phyloP scores from a whole-genome alignment of 2,329 filamentous ascomycete genomes.

The Alternaria sp. region DNA sequence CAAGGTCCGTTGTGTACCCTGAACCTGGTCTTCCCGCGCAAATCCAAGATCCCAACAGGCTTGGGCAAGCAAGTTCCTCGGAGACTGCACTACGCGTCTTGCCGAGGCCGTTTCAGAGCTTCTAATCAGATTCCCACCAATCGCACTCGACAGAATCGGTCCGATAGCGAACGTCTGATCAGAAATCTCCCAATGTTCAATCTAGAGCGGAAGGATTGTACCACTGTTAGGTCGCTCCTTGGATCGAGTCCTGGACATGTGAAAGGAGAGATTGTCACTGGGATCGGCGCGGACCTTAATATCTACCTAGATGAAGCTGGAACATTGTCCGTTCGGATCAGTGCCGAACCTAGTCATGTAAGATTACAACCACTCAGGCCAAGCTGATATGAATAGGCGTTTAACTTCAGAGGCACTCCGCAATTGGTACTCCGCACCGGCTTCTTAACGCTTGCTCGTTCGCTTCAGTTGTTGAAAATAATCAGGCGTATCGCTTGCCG shows the following conservation, averaged over 20 bases:
- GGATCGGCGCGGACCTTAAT: slow-evolving; percentile 23
- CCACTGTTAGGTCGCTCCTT: slow-evolving; percentile 1
- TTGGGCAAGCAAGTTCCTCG: slow-evolving; percentile 7
- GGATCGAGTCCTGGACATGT: slow-evolving; percentile 6
- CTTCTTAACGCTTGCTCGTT: slow-evolving; percentile 12
- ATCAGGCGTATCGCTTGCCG: slow-evolving; percentile 4
- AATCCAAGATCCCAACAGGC: slow-evolving; percentile 19
- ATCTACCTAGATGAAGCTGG: slow-evolving; percentile 25
- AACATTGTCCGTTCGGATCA: slow-evolving; percentile 29
- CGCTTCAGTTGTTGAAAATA: slow-evolving; percentile 5
- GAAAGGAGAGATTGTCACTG: slow-evolving; percentile 6
- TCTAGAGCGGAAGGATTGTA: slow-evolving; percentile 1
- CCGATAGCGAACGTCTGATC: background rate
- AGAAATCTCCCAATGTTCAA: background rate
- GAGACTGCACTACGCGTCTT: slow-evolving; percentile 1
- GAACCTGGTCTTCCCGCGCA: slow-evolving; percentile 20
- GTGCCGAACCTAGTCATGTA: slow-evolving; percentile 26
- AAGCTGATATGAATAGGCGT: slow-evolving; percentile 19
- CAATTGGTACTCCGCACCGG: slow-evolving; percentile 13
- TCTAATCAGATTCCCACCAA: background rate
- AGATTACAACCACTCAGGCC: slow-evolving; percentile 7
- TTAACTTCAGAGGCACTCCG: slow-evolving; percentile 36
- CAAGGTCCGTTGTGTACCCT: slow-evolving; percentile 13
- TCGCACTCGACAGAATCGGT: background rate
- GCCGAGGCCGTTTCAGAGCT: slow-evolving; percentile 7